Evolutionary conservation across 2,329 filamentous ascomycete genomes (phyloP), one percentile per base, ranked within the genome.

Genomic region (Exophiala mesophila): DNA sequence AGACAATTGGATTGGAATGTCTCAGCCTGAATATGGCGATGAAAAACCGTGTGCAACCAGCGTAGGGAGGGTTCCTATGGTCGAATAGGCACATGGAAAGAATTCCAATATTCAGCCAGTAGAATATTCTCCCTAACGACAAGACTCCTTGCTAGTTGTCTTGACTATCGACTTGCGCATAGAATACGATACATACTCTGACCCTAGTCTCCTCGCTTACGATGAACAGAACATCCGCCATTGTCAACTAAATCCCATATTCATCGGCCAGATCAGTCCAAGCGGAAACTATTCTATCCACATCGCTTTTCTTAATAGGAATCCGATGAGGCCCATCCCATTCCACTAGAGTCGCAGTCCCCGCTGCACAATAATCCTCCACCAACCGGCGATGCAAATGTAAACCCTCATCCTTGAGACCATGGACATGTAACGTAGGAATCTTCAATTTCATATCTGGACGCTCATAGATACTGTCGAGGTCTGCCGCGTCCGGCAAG

Each of bases 261-360:
- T 69, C 62, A 52, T 64, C 66, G 3, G 74, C 74, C 26, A 78
- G 57, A 17, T 69, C 64, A 24, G 79, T 60, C 20, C 81, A 74
- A 35, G 71, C 68, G 8, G 67, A 61, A 8, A 75, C 67, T 8
- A 85, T 65, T 7, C 62, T 67, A 36, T 76, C 68, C 3, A 88
- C 82, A 61, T 88, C 84, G 20, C 62, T 65, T 16, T 65, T 68
- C 67, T 83, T 85, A 45, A 89, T 72, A 2, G 84, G 82, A 36
- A 90, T 68, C 4, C 85, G 67, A 59, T 90, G 85, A 1, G 71
- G 73, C 0, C 83, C 85, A 44, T 85, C 74, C 85, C 85, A 89
- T 60, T 88, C 81, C 1, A 89, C 60, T 33, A 88, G 48, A 28
- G 63, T 70, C 4, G 73, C 66, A 2, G 66, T 76, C 0, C 68